A percentile compares a stretch with the other conserved stretches of the same genome.
phyloP scores from a whole-genome alignment of 2,329 filamentous ascomycete genomes.

The Colletotrichum agaves region DNA sequence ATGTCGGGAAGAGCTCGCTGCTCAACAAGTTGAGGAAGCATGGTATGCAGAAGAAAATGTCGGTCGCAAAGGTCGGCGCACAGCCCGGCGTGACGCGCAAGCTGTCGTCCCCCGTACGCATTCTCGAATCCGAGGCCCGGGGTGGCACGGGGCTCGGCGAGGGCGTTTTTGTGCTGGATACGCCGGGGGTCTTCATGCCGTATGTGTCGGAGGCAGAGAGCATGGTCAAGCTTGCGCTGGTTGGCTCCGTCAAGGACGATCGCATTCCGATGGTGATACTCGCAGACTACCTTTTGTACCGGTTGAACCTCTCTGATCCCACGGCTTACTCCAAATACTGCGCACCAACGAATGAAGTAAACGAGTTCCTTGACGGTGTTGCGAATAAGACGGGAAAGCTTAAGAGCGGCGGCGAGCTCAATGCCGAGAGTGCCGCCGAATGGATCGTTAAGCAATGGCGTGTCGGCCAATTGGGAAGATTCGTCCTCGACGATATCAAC shows the following conservation, averaged over 20 bases:
- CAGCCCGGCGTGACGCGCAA: slow-evolving; percentile 92
- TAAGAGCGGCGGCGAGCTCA: slow-evolving; percentile 75
- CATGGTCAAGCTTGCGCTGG: slow-evolving; percentile 96
- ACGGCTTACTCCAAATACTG: slow-evolving; percentile 70
- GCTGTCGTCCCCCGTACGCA: slow-evolving; percentile 83
- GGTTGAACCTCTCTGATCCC: slow-evolving; percentile 77
- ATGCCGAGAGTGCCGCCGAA: slow-evolving; percentile 78
- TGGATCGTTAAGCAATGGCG: slow-evolving; percentile 88
- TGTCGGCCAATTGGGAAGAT: slow-evolving; percentile 77
- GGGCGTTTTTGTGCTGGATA: slow-evolving; percentile 88
- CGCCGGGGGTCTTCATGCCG: slow-evolving; percentile 93
- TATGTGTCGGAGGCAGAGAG: slow-evolving; percentile 85
- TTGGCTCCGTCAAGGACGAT: slow-evolving; percentile 90
- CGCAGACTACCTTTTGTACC: slow-evolving; percentile 90
- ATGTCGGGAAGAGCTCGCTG: slow-evolving; percentile 95
- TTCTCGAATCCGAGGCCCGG: slow-evolving; percentile 56
- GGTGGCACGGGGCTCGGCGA: slow-evolving; percentile 51
- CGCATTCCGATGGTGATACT: slow-evolving; percentile 81
- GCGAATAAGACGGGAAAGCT: slow-evolving; percentile 81
- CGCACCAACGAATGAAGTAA: slow-evolving; percentile 85
- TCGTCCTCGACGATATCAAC: slow-evolving; percentile 81
- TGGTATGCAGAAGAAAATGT: slow-evolving; percentile 67
- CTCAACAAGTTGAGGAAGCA: slow-evolving; percentile 83
- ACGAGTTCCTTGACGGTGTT: slow-evolving; percentile 75
- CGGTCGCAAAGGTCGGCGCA: slow-evolving; percentile 83